A percentile compares a stretch with the other conserved stretches of the same genome.
Evolutionary conservation across 495 filamentous ascomycete species (phyloP).

Genomic region (Oidiodendron maius): DNA sequence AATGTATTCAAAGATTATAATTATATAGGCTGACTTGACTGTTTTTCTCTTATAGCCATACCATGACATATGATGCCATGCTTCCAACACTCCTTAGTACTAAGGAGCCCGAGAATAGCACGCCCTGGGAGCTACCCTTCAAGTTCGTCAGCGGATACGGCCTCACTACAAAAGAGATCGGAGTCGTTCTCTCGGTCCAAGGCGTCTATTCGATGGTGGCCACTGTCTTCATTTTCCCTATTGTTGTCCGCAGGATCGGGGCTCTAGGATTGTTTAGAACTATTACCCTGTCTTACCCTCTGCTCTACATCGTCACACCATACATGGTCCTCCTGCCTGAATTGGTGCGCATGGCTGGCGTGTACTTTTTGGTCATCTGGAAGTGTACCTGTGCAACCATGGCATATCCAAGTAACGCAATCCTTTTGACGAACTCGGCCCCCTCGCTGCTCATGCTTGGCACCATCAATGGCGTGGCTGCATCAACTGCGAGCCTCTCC

Average conservation of each 20-base stretch:
- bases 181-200: slow-evolving; percentile 80
- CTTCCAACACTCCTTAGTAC: slow-evolving; percentile 90
- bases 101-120: slow-evolving; percentile 39
- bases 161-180: slow-evolving; percentile 73
- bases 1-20: slow-evolving; percentile 26
- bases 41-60: too few relatives aligned
- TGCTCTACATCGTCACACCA: slow-evolving; percentile 80
- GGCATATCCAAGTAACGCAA: slow-evolving; percentile 78
- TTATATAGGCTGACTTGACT: too few relatives aligned
- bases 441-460: slow-evolving; percentile 77
- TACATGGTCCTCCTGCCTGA: slow-evolving; percentile 83
- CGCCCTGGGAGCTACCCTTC: slow-evolving; percentile 58
- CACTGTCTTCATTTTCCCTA: slow-evolving; percentile 77
- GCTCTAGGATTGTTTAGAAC: slow-evolving; percentile 73
- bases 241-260: slow-evolving; percentile 64
- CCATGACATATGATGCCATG: slow-evolving; percentile 90
- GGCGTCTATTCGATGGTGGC: slow-evolving; percentile 84
- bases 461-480: slow-evolving; percentile 87
- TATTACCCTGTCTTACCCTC: slow-evolving; percentile 75
- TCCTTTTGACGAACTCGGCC: slow-evolving; percentile 79
- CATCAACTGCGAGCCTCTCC: slow-evolving; percentile 80
- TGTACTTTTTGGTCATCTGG: slow-evolving; percentile 72
- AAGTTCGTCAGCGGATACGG: slow-evolving; percentile 85
- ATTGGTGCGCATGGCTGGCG: slow-evolving; percentile 59
- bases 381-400: slow-evolving; percentile 85